These are phyloP conservation scores for Leptographium galeiforme DNA, from an alignment of 2,329 filamentous ascomycete genomes.

Conservation along the genomic window DNA sequence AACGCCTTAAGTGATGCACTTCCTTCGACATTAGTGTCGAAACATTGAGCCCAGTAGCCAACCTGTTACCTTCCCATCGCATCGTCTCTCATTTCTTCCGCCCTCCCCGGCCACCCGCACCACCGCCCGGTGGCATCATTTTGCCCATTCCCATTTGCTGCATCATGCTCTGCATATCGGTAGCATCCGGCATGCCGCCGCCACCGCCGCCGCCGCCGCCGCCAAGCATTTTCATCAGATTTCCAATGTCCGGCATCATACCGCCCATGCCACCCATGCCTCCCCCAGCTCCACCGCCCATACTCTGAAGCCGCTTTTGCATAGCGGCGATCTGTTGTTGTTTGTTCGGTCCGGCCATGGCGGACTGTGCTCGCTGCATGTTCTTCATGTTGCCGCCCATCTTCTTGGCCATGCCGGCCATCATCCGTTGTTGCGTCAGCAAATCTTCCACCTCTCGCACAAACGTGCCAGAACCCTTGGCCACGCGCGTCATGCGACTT, in stretches of 20 bases:
- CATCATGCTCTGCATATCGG: slow-evolving; percentile 74
- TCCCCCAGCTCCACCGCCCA: slow-evolving; percentile 54
- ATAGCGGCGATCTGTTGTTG: slow-evolving; percentile 89
- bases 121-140: slow-evolving; percentile 3
- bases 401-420: slow-evolving; percentile 98
- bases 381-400: slow-evolving; percentile 97
- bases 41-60: not conserved
- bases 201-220: slow-evolving; percentile 51
- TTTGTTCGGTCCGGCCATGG: slow-evolving; percentile 83
- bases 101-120: slow-evolving; percentile 8
- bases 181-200: slow-evolving; percentile 55
- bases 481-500: slow-evolving; percentile 82
- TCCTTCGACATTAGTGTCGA: not conserved
- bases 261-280: slow-evolving; percentile 6
- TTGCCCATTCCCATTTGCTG: slow-evolving; percentile 51
- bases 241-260: slow-evolving; percentile 66
- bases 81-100: slow-evolving; percentile 6
- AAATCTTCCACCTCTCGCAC: slow-evolving; percentile 92
- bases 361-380: slow-evolving; percentile 84
- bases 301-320: slow-evolving; percentile 88
- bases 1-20: not conserved
- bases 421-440: slow-evolving; percentile 96
- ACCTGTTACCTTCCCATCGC: not conserved
- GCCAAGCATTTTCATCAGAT: slow-evolving; percentile 85
- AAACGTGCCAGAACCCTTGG: slow-evolving; percentile 76